Base-by-base conservation (phyloP, 2,329 filamentous ascomycete species). In the Pleoardoris graminearum region DNA sequence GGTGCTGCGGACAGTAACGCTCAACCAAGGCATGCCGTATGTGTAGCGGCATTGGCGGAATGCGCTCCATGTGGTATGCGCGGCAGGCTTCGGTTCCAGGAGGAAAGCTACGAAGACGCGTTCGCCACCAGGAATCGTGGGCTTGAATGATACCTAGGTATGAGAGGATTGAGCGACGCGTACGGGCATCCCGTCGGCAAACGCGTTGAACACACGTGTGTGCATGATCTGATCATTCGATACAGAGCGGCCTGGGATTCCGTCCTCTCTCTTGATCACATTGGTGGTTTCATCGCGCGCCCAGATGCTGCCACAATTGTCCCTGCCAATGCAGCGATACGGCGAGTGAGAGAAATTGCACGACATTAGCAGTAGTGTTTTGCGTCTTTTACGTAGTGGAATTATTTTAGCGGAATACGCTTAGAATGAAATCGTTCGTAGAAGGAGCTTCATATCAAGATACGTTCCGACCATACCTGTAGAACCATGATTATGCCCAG, bases 1-100 rank as follows among this genome's bases (percentile, higher is more conserved):
- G 47, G 0, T 55, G 30, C 3, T 51, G 16, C 0, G 70, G 65
- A 36, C 74, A 77, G 54, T 71, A 77, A 11, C 44, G 54, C 0
- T 66, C 55, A 3, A 75, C 66, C 0, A 77, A 54, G 4, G 60
- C 30, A 8, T 62, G 48, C 39, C 75, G 60, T 1, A 60, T 59
- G 1, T 44, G 5, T 7, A 17, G 10, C 12, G 33, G 41, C 17
- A 51, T 45, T 7, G 41, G 22, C 2, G 49, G 49, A 12, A 51
- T 57, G 22, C 54, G 50, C 33, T 57, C 50, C 41, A 32, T 39
- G 32, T 21, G 19, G 33, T 38, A 39, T 2, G 32, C 21, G 25
- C 33, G 21, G 25, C 42, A 51, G 21, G 49, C 14, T 1, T 21
- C 7, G 19, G 14, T 19, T 14, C 57, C 3, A 39, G 16, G 21